phyloP scores from a whole-genome alignment of 352 stramenopile species.

The Globisporangium orthogonon region DNA sequence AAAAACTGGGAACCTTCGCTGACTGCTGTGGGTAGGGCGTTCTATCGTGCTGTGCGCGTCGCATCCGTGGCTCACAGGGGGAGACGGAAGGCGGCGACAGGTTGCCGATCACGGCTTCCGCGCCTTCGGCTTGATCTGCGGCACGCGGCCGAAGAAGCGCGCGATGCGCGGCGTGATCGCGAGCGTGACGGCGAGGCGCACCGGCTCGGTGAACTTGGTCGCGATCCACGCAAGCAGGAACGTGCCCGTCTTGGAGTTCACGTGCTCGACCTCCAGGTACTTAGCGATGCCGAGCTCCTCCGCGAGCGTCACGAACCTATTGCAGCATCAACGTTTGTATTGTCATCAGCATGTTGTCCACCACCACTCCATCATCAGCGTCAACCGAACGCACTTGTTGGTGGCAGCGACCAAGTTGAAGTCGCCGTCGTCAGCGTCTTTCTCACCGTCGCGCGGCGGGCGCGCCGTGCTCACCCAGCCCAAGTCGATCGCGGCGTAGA shows the following conservation, averaged over 20 bases:
- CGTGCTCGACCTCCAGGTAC: conserved; percentile 73
- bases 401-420: conserved; percentile 80
- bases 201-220: conserved; percentile 84
- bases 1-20: not conserved
- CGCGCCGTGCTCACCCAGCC: conserved; percentile 61
- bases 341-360: no score
- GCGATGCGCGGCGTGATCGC: conserved; percentile 74
- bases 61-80: not conserved
- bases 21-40: not conserved
- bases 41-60: not conserved
- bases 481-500: conserved; percentile 79
- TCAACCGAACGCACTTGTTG: conserved; percentile 52
- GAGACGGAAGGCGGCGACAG: not conserved
- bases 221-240: conserved; percentile 82
- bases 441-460: conserved; percentile 12
- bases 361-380: no score
- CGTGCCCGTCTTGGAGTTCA: conserved; percentile 75
- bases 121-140: conserved; percentile 39
- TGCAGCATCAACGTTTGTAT: not conserved
- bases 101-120: conserved; percentile 5
- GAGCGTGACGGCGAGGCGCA: conserved; percentile 72
- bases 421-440: conserved; percentile 23
- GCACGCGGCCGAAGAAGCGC: conserved; percentile 59
- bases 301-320: conserved; percentile 56
- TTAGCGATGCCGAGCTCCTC: conserved; percentile 70